Conservation (phyloP, 495 filamentous ascomycete species). For the Amorphotheca resinae region DNA sequence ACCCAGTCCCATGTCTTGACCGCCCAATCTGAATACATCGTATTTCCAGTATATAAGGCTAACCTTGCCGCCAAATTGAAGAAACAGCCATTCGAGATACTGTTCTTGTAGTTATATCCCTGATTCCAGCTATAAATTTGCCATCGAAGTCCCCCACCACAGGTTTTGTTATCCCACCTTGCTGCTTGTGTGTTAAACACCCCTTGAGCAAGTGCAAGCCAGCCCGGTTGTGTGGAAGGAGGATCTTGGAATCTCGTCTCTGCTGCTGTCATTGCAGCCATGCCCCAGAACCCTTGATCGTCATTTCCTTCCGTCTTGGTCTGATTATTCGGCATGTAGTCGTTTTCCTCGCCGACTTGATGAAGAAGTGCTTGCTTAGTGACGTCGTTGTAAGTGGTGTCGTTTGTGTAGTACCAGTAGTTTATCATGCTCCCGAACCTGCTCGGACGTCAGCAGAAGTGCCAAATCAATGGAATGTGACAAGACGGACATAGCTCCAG, state of each 20-base stretch:
- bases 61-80: slow-evolving; percentile 56
- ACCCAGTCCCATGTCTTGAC: slow-evolving; percentile 58
- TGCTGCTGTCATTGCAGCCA: slow-evolving; percentile 6
- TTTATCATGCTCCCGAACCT: slow-evolving; percentile 55
- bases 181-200: slow-evolving; percentile 56
- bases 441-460: not conserved
- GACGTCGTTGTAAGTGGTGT: slow-evolving; percentile 53
- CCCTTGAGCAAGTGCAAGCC: slow-evolving; percentile 57
- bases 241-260: slow-evolving; percentile 46
- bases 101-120: slow-evolving; percentile 61
- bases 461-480: not conserved
- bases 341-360: slow-evolving; percentile 48
- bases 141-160: slow-evolving; percentile 65
- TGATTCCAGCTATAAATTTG: slow-evolving; percentile 65
- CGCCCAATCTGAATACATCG: slow-evolving; percentile 59
- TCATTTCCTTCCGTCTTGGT: slow-evolving; percentile 69
- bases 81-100: slow-evolving; percentile 30
- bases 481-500: slow-evolving; percentile 52
- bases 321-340: slow-evolving; percentile 59
- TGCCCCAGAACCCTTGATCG: slow-evolving; percentile 40
- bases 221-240: slow-evolving; percentile 40
- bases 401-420: slow-evolving; percentile 65
- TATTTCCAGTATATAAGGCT: slow-evolving; percentile 56
- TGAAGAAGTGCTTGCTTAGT: slow-evolving; percentile 47
- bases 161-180: slow-evolving; percentile 46